These are phyloP conservation scores for Pseudofabraea citricarpa DNA, from an alignment of 2,329 filamentous ascomycete genomes.

Conservation along the genomic window DNA sequence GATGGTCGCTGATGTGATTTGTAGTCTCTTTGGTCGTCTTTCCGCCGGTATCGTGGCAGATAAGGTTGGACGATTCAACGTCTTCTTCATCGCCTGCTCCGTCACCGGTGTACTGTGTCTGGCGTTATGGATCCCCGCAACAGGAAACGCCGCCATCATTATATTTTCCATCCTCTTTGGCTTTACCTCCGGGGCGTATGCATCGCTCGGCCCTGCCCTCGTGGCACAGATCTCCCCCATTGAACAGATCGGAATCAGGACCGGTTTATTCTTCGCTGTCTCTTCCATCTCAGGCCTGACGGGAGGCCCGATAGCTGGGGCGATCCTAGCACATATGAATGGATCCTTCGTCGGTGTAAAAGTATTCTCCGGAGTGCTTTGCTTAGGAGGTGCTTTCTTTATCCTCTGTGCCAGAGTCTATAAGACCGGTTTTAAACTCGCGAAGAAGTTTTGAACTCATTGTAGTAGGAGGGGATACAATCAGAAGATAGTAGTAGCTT, in stretches of 20 bases:
- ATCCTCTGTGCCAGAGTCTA: conserved; percentile 1
- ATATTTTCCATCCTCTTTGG: conserved; percentile 22
- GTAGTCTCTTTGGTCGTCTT: conserved; percentile 21
- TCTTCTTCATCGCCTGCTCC: conserved; percentile 15
- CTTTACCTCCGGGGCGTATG: conserved; percentile 26
- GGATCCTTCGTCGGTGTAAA: conserved; percentile 13
- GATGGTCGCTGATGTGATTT: neutral
- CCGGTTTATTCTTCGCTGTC: conserved; percentile 10
- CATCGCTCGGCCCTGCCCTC: conserved; percentile 13
- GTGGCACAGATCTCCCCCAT: conserved; percentile 7
- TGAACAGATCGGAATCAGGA: conserved; percentile 10
- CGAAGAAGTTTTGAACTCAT: conserved; percentile 1
- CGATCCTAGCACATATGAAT: conserved; percentile 2
- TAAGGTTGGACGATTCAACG: conserved; percentile 24
- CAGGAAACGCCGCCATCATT: conserved; percentile 19
- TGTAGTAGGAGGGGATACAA: too few relatives aligned
- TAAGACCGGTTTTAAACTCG: conserved; percentile 4
- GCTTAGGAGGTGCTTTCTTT: conserved; percentile 5
- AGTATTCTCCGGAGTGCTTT: conserved; percentile 15
- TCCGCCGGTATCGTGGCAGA: conserved; percentile 26
- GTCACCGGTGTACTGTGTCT: conserved; percentile 17
- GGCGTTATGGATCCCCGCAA: conserved; percentile 22
- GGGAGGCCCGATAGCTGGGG: conserved; percentile 10
- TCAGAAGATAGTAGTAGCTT: too few relatives aligned
- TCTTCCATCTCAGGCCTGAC: conserved; percentile 9